These are phyloP conservation scores for Monosporascus sp. DNA, from an alignment of 2,329 filamentous ascomycete genomes.

Conservation along the genomic window DNA sequence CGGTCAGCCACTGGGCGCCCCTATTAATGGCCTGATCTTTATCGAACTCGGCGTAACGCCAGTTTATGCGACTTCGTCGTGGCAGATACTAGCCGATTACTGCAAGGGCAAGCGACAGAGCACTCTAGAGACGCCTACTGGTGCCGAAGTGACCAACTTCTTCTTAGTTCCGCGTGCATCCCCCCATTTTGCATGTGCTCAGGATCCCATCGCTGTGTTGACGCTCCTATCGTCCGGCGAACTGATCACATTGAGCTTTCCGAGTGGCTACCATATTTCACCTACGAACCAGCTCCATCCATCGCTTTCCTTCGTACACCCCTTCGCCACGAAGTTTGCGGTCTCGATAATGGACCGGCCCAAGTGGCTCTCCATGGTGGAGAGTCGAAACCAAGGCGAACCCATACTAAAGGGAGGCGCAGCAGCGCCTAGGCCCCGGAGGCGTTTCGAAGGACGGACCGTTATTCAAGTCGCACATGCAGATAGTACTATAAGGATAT, in stretches of 20 bases:
- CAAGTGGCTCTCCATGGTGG: constrained; percentile 86
- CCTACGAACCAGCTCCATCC: constrained; percentile 91
- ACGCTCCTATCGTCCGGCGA: constrained; percentile 80
- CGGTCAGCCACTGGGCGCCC: constrained; percentile 61
- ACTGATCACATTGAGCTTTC: constrained; percentile 84
- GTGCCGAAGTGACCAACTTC: constrained; percentile 72
- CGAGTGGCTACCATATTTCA: constrained; percentile 82
- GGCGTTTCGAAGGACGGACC: constrained; percentile 76
- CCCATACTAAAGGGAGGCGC: constrained; percentile 74
- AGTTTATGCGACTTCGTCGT: constrained; percentile 84
- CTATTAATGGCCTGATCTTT: constrained; percentile 75
- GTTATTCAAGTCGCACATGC: constrained; percentile 83
- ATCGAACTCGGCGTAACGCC: constrained; percentile 86
- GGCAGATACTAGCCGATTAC: constrained; percentile 75
- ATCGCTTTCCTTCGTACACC: constrained; percentile 82
- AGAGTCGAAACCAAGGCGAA: constrained; percentile 74
- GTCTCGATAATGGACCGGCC: constrained; percentile 71
- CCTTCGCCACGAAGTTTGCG: constrained; percentile 70
- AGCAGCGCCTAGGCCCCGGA: constrained; percentile 62
- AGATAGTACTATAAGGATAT: constrained; percentile 85
- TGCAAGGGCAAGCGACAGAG: constrained; percentile 71
- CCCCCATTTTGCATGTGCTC: constrained; percentile 80
- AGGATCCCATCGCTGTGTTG: constrained; percentile 85
- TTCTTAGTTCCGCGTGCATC: constrained; percentile 76
- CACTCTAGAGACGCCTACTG: constrained; percentile 68